Evolutionary conservation across 2,329 filamentous ascomycete genomes (phyloP), one percentile per base, ranked within the genome.

Genomic region (Lecanicillium sp.): DNA sequence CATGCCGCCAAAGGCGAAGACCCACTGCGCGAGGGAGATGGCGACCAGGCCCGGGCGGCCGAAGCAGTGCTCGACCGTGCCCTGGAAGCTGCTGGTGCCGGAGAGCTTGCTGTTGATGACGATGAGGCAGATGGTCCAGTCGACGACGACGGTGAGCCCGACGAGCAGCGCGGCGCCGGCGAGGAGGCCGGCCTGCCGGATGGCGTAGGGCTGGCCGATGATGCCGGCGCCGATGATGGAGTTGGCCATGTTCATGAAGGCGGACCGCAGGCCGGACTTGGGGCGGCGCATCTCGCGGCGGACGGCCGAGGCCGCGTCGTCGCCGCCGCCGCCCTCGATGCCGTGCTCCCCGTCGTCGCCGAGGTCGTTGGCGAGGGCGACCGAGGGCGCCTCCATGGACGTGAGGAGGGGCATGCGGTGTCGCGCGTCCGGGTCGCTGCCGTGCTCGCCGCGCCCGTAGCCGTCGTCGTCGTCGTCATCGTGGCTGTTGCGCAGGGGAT

Each of bases 201-300:
- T 85, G n/a, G 93, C 93, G 68, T 97, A 98, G 11, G 93, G 90
- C 68, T 98, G 93, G 3, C 87, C 81, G 60, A 85, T 84, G 65
- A 85, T 85, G 44, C 82, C 81, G 2, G 82, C 83, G 32, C 82
- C 83, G 56, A 98, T 96, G 64, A 98, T 98, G 59, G 87, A 94
- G 71, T 98, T 98, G 54, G 93, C 91, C 93, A 98, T 98, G 69
- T 98, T 98, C 90, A 97, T 95, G 58, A 98, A 97, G 3, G 93
- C 91, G 63, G 86, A 88, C 53, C 79, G 76, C 69, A 97, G 77
- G 5, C 86, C 86, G 50, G 88, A 95, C 69, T 91, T 91, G 39
- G 91, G 90, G 49, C 90, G 77, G 33, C 61, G 60, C 48, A 74
- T 72, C 62, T 83, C 78, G 27, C 71, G 68, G 57, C 77, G 73